Conservation (phyloP, 2,329 filamentous ascomycete species). For the Penicillium sp. region DNA sequence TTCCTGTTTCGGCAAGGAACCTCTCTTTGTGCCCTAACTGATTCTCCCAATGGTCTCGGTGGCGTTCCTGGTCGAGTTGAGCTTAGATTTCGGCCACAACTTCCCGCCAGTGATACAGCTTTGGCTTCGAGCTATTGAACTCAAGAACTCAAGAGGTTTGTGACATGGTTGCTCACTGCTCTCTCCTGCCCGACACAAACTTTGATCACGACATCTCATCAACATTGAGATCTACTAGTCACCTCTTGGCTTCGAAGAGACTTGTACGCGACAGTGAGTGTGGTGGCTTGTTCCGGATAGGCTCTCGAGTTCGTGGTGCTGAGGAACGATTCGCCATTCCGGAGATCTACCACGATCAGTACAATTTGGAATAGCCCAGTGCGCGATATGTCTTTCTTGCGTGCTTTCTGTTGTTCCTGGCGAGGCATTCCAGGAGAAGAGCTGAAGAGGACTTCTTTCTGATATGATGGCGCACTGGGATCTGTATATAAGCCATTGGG, state of each 20-base stretch:
- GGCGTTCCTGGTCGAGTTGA: neutral
- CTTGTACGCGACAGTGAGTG: neutral
- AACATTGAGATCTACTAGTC: neutral
- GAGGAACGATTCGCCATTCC: conserved; percentile 12
- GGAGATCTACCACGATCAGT: conserved; percentile 13
- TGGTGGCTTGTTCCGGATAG: neutral
- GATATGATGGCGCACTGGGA: neutral
- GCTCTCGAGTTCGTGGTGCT: neutral
- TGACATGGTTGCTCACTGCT: neutral
- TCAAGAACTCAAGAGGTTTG: neutral
- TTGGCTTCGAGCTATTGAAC: conserved; percentile 10
- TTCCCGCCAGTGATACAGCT: neutral
- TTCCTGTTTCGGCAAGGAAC: conserved; percentile 1
- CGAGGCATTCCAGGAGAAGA: neutral
- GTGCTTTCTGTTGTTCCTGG: conserved; percentile 10
- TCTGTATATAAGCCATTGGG: conserved; percentile 14
- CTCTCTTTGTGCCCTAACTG: neutral
- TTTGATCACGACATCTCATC: conserved; percentile 16
- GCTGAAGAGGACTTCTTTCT: neutral
- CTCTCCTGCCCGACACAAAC: neutral
- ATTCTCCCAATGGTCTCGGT: neutral
- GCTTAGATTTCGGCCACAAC: neutral
- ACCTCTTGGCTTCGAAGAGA: neutral
- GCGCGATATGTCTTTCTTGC: conserved; percentile 8
- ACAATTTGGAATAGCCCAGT: conserved; percentile 3